Conservation (phyloP, 2,329 filamentous ascomycete genomes). For the Apiospora sp. region DNA sequence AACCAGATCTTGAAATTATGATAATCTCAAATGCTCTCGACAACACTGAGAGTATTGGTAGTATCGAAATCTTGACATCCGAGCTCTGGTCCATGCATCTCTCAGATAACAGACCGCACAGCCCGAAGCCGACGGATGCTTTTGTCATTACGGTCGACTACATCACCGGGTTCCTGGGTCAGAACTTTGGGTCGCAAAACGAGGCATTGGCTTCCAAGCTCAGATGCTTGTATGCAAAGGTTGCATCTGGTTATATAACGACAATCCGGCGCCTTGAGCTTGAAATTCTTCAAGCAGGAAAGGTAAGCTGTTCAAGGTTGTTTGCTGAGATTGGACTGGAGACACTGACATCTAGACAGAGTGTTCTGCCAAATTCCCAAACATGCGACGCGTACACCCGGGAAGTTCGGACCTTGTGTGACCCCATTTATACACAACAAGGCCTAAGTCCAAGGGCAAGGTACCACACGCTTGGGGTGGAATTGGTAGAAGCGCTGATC, state of each 20-base stretch:
- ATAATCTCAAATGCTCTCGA: conserved; percentile 43
- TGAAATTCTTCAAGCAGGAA: conserved; percentile 59
- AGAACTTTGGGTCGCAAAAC: conserved; percentile 41
- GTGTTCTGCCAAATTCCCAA: conserved; percentile 43
- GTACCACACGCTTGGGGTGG: conserved; percentile 53
- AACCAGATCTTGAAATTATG: conserved; percentile 56
- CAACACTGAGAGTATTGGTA: conserved; percentile 5
- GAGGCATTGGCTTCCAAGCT: conserved; percentile 45
- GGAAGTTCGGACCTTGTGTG: conserved; percentile 50
- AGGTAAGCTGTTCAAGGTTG: conserved; percentile 47
- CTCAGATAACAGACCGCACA: conserved; percentile 40
- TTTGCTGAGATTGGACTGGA: not conserved
- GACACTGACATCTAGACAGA: conserved; percentile 42
- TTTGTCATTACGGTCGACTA: conserved; percentile 47
- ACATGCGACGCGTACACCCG: conserved; percentile 54
- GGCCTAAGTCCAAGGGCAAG: conserved; percentile 44
- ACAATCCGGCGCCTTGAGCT: conserved; percentile 59
- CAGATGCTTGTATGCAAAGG: conserved; percentile 44
- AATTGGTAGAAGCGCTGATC: conserved; percentile 51
- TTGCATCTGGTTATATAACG: conserved; percentile 46
- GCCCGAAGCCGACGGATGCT: conserved; percentile 37
- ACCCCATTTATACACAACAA: conserved; percentile 51
- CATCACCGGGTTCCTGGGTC: conserved; percentile 48
- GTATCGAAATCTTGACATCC: conserved; percentile 43
- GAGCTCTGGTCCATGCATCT: conserved; percentile 53